Base-by-base conservation (phyloP, 306 rosid species). In the Pterocarpus santalinus region DNA sequence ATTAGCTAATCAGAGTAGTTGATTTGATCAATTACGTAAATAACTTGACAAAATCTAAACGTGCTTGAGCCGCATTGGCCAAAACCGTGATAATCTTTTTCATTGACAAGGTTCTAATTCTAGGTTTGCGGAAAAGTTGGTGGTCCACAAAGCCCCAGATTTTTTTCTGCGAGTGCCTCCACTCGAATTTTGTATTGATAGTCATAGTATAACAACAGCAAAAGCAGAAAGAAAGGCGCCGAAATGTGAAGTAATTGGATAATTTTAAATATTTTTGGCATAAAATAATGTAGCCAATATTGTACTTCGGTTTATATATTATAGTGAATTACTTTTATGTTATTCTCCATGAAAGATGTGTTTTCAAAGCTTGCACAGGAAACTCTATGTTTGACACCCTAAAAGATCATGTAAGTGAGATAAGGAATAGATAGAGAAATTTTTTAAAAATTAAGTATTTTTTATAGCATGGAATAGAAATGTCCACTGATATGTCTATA, bases 231-330 rank as follows among this genome's bases (percentile, higher is more conserved):
- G n/a, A 22, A 0, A 78, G 33, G 35, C 55, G 51, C 32, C 73
- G 64, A 68, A 58, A 68, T 58, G 72, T 47, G 57, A 74, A 61
- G 39, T 44, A 53, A 55, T 32, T 76, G 17, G 30, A 47, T 63
- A 49, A 5, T 63, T 10, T 44, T 52, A 17, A 35, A 22, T 38
- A 73, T 39, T 53, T 53, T 53, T 35, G 16, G 1, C 49, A 15
- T 15, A 47, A 38, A 41, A 41, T 43, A 41, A 60, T 58, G 69
- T 30, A 60, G 58, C n/a, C 44, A 38, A 22, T 22, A 22, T 60
- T 75, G 79, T 75, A 74, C 41, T 58, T 57, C 0, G 10, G 14
- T 71, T 35, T 7, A 58, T 11, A 39, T 7, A 58, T 28, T 58
- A 22, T 58, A 58, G 2, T 58, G 8, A 39, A 28, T 8, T 1